These are phyloP conservation scores for Phyllosticta citribraziliensis DNA, from an alignment of 2,329 filamentous ascomycete genomes.

Conservation along the genomic window DNA sequence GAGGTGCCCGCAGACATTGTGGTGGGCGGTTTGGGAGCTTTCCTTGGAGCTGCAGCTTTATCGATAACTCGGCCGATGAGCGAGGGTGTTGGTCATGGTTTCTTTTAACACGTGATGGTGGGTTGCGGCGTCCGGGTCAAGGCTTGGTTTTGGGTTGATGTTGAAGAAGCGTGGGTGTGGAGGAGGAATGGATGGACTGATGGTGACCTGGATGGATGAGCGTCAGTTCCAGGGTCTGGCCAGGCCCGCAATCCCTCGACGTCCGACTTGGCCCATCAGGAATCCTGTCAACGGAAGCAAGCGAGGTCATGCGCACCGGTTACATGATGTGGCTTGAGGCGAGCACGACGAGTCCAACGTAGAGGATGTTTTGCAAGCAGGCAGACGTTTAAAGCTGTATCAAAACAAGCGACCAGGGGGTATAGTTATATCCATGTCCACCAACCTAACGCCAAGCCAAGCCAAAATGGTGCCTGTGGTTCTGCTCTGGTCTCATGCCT, in stretches of 20 bases:
- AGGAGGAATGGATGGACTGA: neutral
- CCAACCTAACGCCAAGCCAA: neutral
- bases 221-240: neutral
- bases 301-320: neutral
- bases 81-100: neutral
- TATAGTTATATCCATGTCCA: slow-evolving; percentile 2
- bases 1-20: slow-evolving; percentile 5
- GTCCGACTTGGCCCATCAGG: neutral
- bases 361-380: neutral
- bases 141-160: neutral
- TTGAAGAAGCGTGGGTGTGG: neutral
- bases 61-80: slow-evolving; percentile 1
- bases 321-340: neutral
- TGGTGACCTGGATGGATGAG: neutral
- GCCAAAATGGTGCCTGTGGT: neutral
- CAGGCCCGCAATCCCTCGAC: neutral
- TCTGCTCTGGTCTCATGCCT: slow-evolving; percentile 5
- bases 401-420: slow-evolving; percentile 1
- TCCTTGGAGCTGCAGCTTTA: slow-evolving; percentile 8
- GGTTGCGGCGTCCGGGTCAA: neutral
- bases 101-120: slow-evolving; percentile 4
- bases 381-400: neutral
- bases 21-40: slow-evolving; percentile 8
- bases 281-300: neutral
- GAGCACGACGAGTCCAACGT: neutral